Conservation (phyloP, 208 protist species). For the Porcisia hertigi region DNA sequence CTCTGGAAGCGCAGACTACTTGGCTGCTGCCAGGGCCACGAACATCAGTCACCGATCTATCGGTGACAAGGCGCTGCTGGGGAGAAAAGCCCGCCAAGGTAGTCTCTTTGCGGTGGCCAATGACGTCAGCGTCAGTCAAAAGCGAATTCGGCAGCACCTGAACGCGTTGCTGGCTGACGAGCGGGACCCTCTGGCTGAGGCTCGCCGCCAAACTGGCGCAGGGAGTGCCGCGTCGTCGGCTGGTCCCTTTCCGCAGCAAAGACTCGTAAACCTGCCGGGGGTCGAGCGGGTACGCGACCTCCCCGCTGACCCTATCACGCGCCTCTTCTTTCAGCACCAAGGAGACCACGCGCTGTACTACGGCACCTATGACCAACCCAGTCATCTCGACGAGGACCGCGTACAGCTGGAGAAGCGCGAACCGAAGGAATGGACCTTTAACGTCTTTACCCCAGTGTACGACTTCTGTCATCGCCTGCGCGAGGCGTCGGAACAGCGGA, state of each 20-base stretch:
- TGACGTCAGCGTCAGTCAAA: slow-evolving; percentile 68
- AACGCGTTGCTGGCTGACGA: slow-evolving; percentile 81
- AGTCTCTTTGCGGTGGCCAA: slow-evolving; percentile 78
- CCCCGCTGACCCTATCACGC: slow-evolving; percentile 89
- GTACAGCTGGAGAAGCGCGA: slow-evolving; percentile 85
- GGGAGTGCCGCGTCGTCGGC: slow-evolving; percentile 8
- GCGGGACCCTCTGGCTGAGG: slow-evolving; percentile 42
- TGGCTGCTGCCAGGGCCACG: neutral
- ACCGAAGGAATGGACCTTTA: slow-evolving; percentile 70
- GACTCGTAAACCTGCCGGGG: slow-evolving; percentile 78
- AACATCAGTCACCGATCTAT: slow-evolving; percentile 10
- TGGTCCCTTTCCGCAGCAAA: slow-evolving; percentile 43
- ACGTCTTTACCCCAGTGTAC: slow-evolving; percentile 82
- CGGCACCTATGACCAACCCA: slow-evolving; percentile 83
- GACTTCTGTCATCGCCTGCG: slow-evolving; percentile 91
- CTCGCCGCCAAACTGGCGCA: slow-evolving; percentile 9
- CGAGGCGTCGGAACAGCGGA: slow-evolving; percentile 85
- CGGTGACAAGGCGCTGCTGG: slow-evolving; percentile 38
- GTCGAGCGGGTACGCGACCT: slow-evolving; percentile 84
- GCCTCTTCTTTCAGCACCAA: slow-evolving; percentile 93
- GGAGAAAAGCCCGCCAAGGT: slow-evolving; percentile 62
- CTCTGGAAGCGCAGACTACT: slow-evolving; percentile 2
- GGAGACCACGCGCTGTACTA: slow-evolving; percentile 92
- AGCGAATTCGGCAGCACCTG: slow-evolving; percentile 69
- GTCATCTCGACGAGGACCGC: slow-evolving; percentile 75